phyloP scores from a whole-genome alignment of 768 basidiomycete species.

The Boletales sp. region DNA sequence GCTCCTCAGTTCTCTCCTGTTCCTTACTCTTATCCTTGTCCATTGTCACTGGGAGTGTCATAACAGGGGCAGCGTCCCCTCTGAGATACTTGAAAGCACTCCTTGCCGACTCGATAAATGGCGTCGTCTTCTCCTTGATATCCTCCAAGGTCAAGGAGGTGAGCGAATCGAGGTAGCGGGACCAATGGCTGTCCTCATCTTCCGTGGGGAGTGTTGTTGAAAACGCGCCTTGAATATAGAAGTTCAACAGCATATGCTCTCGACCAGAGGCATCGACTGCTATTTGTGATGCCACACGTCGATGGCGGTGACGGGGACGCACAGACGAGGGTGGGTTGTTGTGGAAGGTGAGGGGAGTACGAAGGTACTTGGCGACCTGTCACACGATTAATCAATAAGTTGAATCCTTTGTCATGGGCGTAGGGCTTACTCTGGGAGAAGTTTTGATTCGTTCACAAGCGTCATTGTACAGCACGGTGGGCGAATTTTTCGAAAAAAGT shows the following conservation, averaged over 20 bases:
- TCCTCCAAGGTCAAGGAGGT: conserved; percentile 58
- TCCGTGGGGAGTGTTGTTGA: conserved; percentile 19
- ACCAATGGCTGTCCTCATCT: conserved; percentile 24
- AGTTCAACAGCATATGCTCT: conserved; percentile 82
- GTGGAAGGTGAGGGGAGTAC: conserved; percentile 68
- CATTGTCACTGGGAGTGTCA: conserved; percentile 26
- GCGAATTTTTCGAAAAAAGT: conserved; percentile 84
- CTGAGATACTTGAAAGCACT: conserved; percentile 69
- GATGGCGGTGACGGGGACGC: conserved; percentile 78
- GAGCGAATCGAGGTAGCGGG: conserved; percentile 43
- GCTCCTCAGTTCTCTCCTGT: conserved; percentile 28
- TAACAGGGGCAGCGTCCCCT: conserved; percentile 51
- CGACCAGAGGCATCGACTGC: conserved; percentile 68
- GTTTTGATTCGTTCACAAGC: conserved; percentile 49
- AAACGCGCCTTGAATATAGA: conserved; percentile 67
- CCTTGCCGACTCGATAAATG: conserved; percentile 48
- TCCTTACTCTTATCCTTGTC: conserved; percentile 28
- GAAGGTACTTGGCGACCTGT: conserved; percentile 69
- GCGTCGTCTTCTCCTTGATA: conserved; percentile 39
- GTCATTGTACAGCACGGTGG: conserved; percentile 72
- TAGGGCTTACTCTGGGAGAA: conserved; percentile 40
- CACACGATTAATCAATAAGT: background rate
- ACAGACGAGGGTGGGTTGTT: conserved; percentile 75
- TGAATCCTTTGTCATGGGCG: background rate
- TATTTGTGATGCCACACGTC: conserved; percentile 77